Evolutionary conservation across 2,329 filamentous ascomycete genomes (phyloP).

Genomic region (Fusarium sp.): DNA sequence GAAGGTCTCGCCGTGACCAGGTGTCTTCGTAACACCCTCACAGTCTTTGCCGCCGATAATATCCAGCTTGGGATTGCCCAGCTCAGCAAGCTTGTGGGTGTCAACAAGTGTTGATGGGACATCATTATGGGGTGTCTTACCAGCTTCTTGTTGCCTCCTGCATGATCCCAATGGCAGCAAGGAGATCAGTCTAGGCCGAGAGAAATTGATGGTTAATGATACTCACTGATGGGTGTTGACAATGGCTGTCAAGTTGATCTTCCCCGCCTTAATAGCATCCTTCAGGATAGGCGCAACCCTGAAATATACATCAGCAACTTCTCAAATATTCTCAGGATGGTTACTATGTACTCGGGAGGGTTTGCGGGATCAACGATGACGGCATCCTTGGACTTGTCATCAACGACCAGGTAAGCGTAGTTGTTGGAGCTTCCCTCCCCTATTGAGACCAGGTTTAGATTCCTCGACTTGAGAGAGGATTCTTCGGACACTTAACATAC

Average conservation of each 20-base stretch:
- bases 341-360: conserved; percentile 70
- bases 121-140: conserved; percentile 55
- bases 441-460: conserved; percentile 46
- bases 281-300: conserved; percentile 74
- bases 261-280: conserved; percentile 73
- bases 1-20: conserved; percentile 79
- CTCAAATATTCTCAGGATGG: conserved; percentile 38
- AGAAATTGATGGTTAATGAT: background rate
- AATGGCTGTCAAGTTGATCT: conserved; percentile 86
- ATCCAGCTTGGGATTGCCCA: conserved; percentile 69
- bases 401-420: conserved; percentile 84
- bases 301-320: conserved; percentile 1
- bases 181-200: conserved; percentile 1
- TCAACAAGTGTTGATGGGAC: background rate
- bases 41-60: conserved; percentile 92
- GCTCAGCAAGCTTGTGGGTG: conserved; percentile 48
- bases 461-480: background rate
- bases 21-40: conserved; percentile 79
- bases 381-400: conserved; percentile 80
- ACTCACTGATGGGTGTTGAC: conserved; percentile 97
- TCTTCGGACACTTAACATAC: conserved; percentile 59
- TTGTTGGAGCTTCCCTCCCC: conserved; percentile 83
- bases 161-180: conserved; percentile 88
- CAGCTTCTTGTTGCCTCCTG: conserved; percentile 87
- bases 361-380: conserved; percentile 84